Conservation (phyloP, 2,329 filamentous ascomycete species). For the Diaporthe sp. region DNA sequence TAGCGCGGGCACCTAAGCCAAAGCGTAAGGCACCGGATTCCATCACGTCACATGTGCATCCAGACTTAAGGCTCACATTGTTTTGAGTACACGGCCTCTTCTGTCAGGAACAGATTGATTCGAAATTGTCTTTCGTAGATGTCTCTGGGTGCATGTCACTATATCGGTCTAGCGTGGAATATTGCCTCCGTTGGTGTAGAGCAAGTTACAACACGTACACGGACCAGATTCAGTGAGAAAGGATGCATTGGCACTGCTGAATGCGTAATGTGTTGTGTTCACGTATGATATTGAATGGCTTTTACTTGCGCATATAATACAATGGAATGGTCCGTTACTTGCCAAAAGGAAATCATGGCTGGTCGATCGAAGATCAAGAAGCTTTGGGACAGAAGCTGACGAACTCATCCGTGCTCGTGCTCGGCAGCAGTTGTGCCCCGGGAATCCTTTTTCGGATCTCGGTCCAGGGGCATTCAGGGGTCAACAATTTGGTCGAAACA, state of each 20-base stretch:
- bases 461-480: background rate
- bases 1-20: background rate
- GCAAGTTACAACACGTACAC: too few species aligned
- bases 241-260: too few species aligned
- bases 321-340: background rate
- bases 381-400: background rate
- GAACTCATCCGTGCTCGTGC: background rate
- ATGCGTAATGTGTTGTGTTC: too few species aligned
- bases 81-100: too few species aligned
- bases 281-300: too few species aligned
- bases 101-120: background rate
- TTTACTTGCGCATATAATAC: background rate
- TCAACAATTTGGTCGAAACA: background rate
- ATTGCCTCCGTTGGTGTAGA: too few species aligned
- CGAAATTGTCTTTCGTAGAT: background rate
- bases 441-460: background rate
- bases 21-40: background rate
- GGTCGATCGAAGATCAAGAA: too few species aligned
- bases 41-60: background rate
- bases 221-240: too few species aligned
- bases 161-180: too few species aligned
- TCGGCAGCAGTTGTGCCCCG: background rate
- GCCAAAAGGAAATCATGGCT: too few species aligned
- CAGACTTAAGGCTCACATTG: background rate
- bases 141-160: too few species aligned